Conservation (phyloP, 1,284 basidiomycete genomes). For the Boletellus deceptivus region DNA sequence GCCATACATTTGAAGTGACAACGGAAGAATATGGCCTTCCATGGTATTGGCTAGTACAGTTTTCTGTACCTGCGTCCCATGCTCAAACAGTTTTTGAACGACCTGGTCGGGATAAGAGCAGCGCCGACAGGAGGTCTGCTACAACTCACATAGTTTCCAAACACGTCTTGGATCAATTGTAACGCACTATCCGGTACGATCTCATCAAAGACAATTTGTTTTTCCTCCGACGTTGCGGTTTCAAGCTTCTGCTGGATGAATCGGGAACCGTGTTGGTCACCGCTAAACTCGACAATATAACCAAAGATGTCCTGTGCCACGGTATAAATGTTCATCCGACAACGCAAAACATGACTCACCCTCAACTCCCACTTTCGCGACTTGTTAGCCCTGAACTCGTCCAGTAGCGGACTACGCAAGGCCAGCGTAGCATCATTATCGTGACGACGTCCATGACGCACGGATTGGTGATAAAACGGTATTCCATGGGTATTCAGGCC, state of each 20-base stretch:
- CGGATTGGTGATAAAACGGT: constrained; percentile 40
- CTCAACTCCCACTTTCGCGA: constrained; percentile 77
- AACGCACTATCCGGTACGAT: constrained; percentile 77
- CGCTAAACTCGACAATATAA: constrained; percentile 88
- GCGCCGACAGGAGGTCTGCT: not conserved
- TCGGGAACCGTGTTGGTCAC: constrained; percentile 91
- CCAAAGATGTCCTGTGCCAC: constrained; percentile 76
- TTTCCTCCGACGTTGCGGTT: constrained; percentile 73
- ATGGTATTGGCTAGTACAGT: constrained; percentile 71
- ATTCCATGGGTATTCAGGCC: constrained; percentile 32
- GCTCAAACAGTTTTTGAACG: constrained; percentile 93
- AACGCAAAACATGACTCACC: constrained; percentile 42
- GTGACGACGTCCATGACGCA: constrained; percentile 43
- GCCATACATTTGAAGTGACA: constrained; percentile 94
- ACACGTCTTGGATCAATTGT: constrained; percentile 89
- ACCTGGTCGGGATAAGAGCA: constrained; percentile 51
- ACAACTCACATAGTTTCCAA: constrained; percentile 87
- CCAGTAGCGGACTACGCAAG: constrained; percentile 69
- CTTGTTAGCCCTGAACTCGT: constrained; percentile 84
- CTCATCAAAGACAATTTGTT: constrained; percentile 85
- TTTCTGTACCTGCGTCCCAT: constrained; percentile 79
- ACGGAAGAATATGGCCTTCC: constrained; percentile 74
- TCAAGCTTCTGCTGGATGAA: constrained; percentile 88
- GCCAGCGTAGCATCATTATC: constrained; percentile 36
- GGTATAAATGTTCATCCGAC: constrained; percentile 6